phyloP scores from a whole-genome alignment of 1,284 basidiomycete species.

The Bjerkandera adusta region DNA sequence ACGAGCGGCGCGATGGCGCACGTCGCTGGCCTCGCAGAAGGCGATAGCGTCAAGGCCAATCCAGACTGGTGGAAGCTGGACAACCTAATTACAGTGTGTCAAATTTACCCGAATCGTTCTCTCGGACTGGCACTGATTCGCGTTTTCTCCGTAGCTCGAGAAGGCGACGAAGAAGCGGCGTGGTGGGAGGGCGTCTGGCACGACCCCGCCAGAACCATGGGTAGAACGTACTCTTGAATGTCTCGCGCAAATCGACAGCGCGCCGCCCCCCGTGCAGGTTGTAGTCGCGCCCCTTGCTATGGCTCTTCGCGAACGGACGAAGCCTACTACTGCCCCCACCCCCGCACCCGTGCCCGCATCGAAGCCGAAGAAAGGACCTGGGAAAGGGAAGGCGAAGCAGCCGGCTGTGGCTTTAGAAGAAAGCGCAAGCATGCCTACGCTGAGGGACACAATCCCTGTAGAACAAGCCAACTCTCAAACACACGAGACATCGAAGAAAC shows the following conservation, averaged over 20 bases:
- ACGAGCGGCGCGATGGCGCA: slow-evolving; percentile 82
- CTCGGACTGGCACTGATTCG: not conserved
- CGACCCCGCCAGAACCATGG: slow-evolving; percentile 46
- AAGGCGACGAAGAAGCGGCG: slow-evolving; percentile 64
- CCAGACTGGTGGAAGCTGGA: slow-evolving; percentile 69
- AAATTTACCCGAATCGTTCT: too few relatives aligned
- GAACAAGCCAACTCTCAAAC: not conserved
- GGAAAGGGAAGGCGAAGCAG: slow-evolving; percentile 3
- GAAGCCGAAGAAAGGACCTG: not conserved
- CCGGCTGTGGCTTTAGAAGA: not conserved
- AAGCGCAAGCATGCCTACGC: not conserved
- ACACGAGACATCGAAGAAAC: slow-evolving; percentile 7
- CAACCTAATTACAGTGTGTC: slow-evolving; percentile 62
- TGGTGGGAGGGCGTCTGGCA: slow-evolving; percentile 40
- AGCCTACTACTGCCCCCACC: not conserved
- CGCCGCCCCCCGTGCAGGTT: slow-evolving; percentile 5
- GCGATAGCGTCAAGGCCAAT: slow-evolving; percentile 32
- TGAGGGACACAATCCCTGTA: not conserved
- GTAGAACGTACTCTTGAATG: slow-evolving; percentile 48
- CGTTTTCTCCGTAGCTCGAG: slow-evolving; percentile 54
- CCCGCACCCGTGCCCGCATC: not conserved
- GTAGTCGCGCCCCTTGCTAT: slow-evolving; percentile 11
- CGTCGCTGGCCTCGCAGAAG: slow-evolving; percentile 56
- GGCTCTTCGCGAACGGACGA: slow-evolving; percentile 16
- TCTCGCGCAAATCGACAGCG: slow-evolving; percentile 39